These are phyloP conservation scores for Gilbertella persicaria DNA, from an alignment of 371 early-diverging fungal genomes.

Conservation along the genomic window DNA sequence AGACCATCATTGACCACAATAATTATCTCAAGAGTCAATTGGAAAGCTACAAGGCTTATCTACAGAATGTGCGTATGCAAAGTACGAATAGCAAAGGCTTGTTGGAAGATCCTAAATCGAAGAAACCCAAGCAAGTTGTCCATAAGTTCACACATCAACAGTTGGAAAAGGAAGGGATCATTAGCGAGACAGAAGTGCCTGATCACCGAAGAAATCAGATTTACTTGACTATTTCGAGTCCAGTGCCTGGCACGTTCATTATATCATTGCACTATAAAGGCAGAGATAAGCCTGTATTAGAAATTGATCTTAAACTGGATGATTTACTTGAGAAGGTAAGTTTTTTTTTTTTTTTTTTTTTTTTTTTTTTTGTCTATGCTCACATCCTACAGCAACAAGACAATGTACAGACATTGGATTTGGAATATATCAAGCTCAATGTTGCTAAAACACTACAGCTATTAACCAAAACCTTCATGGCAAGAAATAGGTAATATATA, in stretches of 20 bases:
- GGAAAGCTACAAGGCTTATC: conserved; percentile 92
- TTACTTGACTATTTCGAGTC: conserved; percentile 33
- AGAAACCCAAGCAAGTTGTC: too few species aligned
- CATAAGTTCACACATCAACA: conserved; percentile 83
- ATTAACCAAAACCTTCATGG: conserved; percentile 48
- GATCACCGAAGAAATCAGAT: conserved; percentile 59
- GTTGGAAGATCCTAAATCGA: too few species aligned
- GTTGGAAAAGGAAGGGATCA: conserved; percentile 91
- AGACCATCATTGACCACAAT: conserved; percentile 93
- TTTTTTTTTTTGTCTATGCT: conserved; percentile 3
- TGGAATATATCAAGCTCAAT: conserved; percentile 92
- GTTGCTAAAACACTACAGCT: conserved; percentile 46
- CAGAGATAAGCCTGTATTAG: conserved; percentile 91
- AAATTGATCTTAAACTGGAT: conserved; percentile 95
- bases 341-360: too few species aligned
- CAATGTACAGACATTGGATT: conserved; percentile 82
- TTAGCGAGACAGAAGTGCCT: conserved; percentile 89
- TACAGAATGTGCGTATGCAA: conserved; percentile 92
- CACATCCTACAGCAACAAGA: conserved; percentile 85
- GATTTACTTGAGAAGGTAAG: conserved; percentile 90
- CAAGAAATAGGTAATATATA: conserved; percentile 44
- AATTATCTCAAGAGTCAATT: conserved; percentile 86
- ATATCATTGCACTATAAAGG: conserved; percentile 89
- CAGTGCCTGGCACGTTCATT: conserved; percentile 86
- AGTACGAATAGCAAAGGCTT: conserved; percentile 41